phyloP scores from a whole-genome alignment of 148 eudicot species.

The Silene latifolia region DNA sequence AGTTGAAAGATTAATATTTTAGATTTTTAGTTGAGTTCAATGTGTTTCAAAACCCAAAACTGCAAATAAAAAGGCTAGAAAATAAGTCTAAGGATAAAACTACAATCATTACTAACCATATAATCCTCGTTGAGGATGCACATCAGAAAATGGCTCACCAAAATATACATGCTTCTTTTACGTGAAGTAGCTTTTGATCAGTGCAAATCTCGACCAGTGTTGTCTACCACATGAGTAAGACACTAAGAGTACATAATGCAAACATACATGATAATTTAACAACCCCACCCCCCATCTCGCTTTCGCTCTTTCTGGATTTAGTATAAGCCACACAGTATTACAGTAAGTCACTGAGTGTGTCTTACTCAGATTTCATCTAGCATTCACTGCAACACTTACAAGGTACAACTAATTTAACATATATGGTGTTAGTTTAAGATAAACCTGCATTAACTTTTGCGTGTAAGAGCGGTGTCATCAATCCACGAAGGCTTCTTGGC shows the following conservation, averaged over 20 bases:
- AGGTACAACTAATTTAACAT: neutral
- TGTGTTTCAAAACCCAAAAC: neutral
- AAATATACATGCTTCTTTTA: neutral
- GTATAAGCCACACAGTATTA: neutral
- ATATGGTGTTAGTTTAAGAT: neutral
- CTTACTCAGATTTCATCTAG: neutral
- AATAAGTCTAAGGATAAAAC: neutral
- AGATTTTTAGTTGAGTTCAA: neutral
- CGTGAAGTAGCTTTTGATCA: neutral
- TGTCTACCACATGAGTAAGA: neutral
- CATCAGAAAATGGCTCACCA: neutral
- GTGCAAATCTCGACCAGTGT: neutral
- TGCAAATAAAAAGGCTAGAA: neutral
- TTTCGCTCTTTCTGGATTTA: neutral
- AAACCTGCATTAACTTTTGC: constrained; percentile 18
- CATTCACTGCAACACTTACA: neutral
- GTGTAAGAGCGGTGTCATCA: constrained; percentile 35
- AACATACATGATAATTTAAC: too few species aligned
- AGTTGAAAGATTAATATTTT: neutral
- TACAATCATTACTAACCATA: neutral
- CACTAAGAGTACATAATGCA: neutral
- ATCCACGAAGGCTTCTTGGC: constrained; percentile 89
- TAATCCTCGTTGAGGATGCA: neutral
- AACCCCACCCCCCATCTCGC: neutral
- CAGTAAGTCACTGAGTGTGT: too few species aligned